Conservation (phyloP, 1,139 yeast species). For the Hyphopichia pseudoburtonii region DNA sequence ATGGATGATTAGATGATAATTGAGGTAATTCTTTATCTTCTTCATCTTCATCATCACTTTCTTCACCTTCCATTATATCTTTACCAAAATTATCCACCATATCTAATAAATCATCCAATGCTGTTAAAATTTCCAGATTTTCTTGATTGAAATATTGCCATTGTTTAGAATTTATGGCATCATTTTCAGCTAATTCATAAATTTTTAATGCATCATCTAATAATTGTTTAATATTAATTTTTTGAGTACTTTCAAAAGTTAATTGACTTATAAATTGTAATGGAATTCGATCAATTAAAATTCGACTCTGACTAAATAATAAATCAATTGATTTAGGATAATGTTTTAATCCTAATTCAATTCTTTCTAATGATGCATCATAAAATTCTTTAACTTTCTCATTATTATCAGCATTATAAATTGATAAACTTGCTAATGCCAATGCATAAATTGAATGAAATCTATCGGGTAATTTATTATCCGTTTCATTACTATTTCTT, state of each 20-base stretch:
- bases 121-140: constrained; percentile 51
- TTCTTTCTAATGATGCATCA: constrained; percentile 70
- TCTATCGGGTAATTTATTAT: constrained; percentile 46
- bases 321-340: constrained; percentile 47
- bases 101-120: constrained; percentile 64
- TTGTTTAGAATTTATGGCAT: constrained; percentile 25
- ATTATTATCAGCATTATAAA: constrained; percentile 44
- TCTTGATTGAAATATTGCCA: constrained; percentile 34
- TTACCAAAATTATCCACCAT: constrained; percentile 65
- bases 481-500: constrained; percentile 42
- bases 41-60: constrained; percentile 28
- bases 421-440: constrained; percentile 69
- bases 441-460: constrained; percentile 76
- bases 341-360: constrained; percentile 56
- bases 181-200: constrained; percentile 46
- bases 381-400: constrained; percentile 54
- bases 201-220: constrained; percentile 41
- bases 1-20: constrained; percentile 53
- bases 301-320: constrained; percentile 54
- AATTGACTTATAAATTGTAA: constrained; percentile 55
- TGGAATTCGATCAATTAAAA: constrained; percentile 58
- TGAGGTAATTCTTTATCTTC: constrained; percentile 26
- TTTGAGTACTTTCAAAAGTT: constrained; percentile 32
- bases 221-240: constrained; percentile 34
- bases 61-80: constrained; percentile 44